Evolutionary conservation across 768 basidiomycete genomes (phyloP).

Genomic region (Wakefieldia striispora): DNA sequence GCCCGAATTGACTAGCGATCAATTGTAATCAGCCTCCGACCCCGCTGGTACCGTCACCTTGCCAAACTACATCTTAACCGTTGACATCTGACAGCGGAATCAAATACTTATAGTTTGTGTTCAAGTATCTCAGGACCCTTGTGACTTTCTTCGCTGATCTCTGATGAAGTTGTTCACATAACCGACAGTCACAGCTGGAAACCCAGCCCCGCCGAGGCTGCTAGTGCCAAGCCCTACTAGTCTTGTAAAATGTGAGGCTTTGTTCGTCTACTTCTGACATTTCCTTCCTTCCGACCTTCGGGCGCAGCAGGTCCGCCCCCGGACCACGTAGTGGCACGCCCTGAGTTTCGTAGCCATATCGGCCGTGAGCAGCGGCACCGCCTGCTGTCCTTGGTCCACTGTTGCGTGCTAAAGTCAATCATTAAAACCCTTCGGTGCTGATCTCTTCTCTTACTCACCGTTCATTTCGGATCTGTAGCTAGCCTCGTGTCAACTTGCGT

Average conservation of each 20-base stretch:
- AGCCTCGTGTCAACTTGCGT: slow-evolving; percentile 32
- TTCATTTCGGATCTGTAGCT: slow-evolving; percentile 37
- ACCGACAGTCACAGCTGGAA: slow-evolving; percentile 12
- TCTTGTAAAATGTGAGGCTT: slow-evolving; percentile 25
- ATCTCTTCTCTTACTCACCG: slow-evolving; percentile 33
- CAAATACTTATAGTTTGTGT: slow-evolving; percentile 23
- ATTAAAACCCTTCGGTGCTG: slow-evolving; percentile 33
- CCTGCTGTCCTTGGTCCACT: slow-evolving; percentile 22
- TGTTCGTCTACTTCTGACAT: slow-evolving; percentile 3
- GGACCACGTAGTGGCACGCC: slow-evolving; percentile 1
- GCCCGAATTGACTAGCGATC: slow-evolving; percentile 10
- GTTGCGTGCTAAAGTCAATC: slow-evolving; percentile 32
- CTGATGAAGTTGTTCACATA: slow-evolving; percentile 25
- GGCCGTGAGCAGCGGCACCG: slow-evolving; percentile 29
- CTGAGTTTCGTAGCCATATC: slow-evolving; percentile 16
- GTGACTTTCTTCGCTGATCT: slow-evolving; percentile 19
- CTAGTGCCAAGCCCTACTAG: neutral
- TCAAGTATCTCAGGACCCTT: slow-evolving; percentile 3
- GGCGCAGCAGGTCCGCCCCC: slow-evolving; percentile 5
- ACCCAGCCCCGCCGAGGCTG: slow-evolving; percentile 9
- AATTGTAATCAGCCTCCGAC: slow-evolving; percentile 17
- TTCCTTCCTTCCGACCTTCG: neutral
- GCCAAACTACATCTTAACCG: slow-evolving; percentile 5
- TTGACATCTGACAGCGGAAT: slow-evolving; percentile 31
- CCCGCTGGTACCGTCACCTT: slow-evolving; percentile 5